A percentile compares a stretch with the other conserved stretches of the same genome.
phyloP scores from a whole-genome alignment of 345 rosid genomes.

The Euphorbia tirucalli region DNA sequence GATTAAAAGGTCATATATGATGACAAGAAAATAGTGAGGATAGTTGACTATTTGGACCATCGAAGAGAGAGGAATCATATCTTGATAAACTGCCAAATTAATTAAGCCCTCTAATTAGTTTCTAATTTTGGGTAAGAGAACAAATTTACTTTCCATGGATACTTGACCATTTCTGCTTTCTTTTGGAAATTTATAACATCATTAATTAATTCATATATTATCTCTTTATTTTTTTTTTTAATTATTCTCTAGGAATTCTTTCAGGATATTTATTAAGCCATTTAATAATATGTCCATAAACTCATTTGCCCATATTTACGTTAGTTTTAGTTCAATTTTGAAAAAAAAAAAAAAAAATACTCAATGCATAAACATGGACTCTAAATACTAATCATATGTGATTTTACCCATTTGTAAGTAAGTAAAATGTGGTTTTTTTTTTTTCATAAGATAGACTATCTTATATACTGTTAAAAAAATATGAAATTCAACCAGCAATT shows the following conservation, averaged over 20 bases:
- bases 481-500: too few relatives aligned
- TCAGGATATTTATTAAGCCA: neutral
- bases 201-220: slow-evolving; percentile 4
- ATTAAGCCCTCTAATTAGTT: slow-evolving; percentile 16
- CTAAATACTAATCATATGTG: too few relatives aligned
- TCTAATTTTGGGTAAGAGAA: slow-evolving; percentile 8
- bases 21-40: slow-evolving; percentile 8
- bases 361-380: neutral
- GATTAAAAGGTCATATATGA: slow-evolving; percentile 7
- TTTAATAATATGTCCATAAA: neutral
- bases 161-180: neutral
- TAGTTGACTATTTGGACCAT: slow-evolving; percentile 7
- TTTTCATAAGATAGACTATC: too few relatives aligned
- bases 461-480: too few relatives aligned
- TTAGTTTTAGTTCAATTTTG: neutral
- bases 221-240: neutral
- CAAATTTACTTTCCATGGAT: slow-evolving; percentile 1
- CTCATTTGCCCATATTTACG: neutral
- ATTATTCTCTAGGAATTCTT: slow-evolving; percentile 4
- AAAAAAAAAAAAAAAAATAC: too few relatives aligned
- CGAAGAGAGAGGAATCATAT: slow-evolving; percentile 1
- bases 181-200: slow-evolving; percentile 10
- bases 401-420: too few relatives aligned
- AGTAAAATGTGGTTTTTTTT: too few relatives aligned
- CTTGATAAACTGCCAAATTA: slow-evolving; percentile 5